Base-by-base conservation (phyloP, 805 yeast species). In the Hanseniaspora nectarophila region DNA sequence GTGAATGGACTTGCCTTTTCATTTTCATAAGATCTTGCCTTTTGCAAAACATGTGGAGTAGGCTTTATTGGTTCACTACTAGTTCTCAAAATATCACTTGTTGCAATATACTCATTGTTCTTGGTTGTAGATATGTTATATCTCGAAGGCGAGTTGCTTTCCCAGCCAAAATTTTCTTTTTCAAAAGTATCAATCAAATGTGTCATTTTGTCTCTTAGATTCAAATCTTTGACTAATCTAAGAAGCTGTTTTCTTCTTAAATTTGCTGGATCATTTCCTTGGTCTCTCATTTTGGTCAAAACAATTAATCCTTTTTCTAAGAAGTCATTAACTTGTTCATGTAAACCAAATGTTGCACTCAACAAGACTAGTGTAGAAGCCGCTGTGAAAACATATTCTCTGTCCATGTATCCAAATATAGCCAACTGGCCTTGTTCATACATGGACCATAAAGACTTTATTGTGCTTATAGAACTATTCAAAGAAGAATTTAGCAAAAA, bases 351-450 rank as follows among this genome's bases (percentile, higher is more conserved):
- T 0, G 92, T 81, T 1, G 87, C 81, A 62, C 81, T 84, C 63
- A 82, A 83, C 39, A 84, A 68, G 15, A 83, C 77, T 44, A 83
- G 66, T 0, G 92, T 83, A 5, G 85, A 82, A 3, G 89, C 79
- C 0, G 89, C 77, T 0, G 88, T 83, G 63, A 82, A 84, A 23
- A 84, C 67, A 61, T 84, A 84, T 60, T 84, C 94, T 59, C 94
- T 71, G 61, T 84, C 94, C 90, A 84, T 83, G 71, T 85, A 84
- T 2, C 94, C 92, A 67, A 84, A 84, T 42, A 83, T 65, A 0
- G 94, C 90, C n/a, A 84, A 81, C 87, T 82, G 81, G 57, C 82
- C 82, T 53, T 81, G 84, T 0, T 84, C 85, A 61, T 81, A 70
- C 44, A 84, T 67, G 0, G 82, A 80, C 90, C 90, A 83, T 3